These are phyloP conservation scores for Beauveria sp. DNA, from an alignment of 2,329 filamentous ascomycete genomes.

Conservation along the genomic window DNA sequence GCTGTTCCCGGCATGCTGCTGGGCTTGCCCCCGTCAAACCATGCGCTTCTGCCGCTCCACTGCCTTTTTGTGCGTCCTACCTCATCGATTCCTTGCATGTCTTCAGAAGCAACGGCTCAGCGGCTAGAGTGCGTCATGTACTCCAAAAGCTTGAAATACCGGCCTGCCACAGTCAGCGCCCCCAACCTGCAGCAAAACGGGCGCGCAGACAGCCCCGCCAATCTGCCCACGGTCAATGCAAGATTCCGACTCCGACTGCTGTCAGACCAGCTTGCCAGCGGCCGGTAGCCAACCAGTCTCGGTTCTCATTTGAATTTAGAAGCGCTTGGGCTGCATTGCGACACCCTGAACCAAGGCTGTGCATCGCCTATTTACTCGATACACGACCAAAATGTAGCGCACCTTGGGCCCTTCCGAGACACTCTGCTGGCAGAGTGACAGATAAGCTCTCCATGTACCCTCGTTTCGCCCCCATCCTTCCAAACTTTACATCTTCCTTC, in stretches of 20 bases:
- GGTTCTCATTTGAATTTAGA: background rate
- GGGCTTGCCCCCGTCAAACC: background rate
- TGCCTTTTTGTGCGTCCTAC: background rate
- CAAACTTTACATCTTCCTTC: background rate
- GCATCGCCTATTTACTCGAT: too few relatives aligned
- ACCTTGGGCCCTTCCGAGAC: background rate
- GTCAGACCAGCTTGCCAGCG: background rate
- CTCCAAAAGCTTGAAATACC: background rate
- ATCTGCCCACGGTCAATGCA: background rate
- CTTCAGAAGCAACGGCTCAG: background rate
- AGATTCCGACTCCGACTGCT: slow-evolving; percentile 1
- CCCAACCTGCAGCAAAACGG: background rate
- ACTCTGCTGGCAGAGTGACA: background rate
- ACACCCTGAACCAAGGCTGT: background rate
- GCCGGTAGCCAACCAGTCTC: background rate
- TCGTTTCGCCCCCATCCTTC: slow-evolving; percentile 3
- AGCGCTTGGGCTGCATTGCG: background rate
- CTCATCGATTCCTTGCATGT: background rate
- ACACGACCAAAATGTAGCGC: background rate
- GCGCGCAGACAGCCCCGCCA: background rate
- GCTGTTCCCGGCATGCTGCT: background rate
- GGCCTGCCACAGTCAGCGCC: background rate
- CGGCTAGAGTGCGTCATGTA: background rate
- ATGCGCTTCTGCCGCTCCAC: background rate
- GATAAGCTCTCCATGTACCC: background rate